Evolutionary conservation across 345 rosid species (phyloP).

Genomic region (Dipteronia dyeriana): DNA sequence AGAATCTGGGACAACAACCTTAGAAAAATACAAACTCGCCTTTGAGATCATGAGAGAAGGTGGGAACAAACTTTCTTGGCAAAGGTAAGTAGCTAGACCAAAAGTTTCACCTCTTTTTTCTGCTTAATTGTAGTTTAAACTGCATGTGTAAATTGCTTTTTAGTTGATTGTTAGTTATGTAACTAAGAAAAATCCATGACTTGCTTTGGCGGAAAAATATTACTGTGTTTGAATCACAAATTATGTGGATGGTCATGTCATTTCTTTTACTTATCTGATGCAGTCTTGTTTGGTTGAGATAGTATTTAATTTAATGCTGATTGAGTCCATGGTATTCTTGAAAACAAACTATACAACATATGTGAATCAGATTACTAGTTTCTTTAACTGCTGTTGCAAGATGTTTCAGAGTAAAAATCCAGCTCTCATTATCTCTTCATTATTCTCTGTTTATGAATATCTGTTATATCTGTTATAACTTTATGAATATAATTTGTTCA

Average conservation of each 20-base stretch:
- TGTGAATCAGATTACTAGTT: not conserved
- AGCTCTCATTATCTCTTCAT: not conserved
- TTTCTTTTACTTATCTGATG: not conserved
- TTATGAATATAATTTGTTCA: too few relatives aligned
- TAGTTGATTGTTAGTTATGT: not conserved
- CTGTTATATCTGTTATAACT: too few relatives aligned
- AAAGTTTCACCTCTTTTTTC: conserved; percentile 19
- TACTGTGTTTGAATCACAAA: conserved; percentile 15
- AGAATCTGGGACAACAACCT: conserved; percentile 66
- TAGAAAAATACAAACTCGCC: conserved; percentile 79
- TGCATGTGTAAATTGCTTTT: conserved; percentile 19
- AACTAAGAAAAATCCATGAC: conserved; percentile 3
- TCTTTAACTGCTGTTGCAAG: not conserved
- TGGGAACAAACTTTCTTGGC: conserved; percentile 76
- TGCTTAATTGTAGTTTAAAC: conserved; percentile 23
- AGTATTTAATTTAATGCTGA: not conserved
- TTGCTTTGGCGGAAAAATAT: conserved; percentile 4
- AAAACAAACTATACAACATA: not conserved
- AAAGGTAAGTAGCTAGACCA: conserved; percentile 37
- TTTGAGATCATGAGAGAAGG: conserved; percentile 84
- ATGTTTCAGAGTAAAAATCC: not conserved
- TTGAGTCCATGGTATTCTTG: conserved; percentile 4
- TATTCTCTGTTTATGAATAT: not conserved
- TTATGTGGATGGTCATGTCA: not conserved
- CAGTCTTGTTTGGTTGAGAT: not conserved